Evolutionary conservation across 352 stramenopile genomes (phyloP).

Genomic region (Halophytophthora polymorphica): DNA sequence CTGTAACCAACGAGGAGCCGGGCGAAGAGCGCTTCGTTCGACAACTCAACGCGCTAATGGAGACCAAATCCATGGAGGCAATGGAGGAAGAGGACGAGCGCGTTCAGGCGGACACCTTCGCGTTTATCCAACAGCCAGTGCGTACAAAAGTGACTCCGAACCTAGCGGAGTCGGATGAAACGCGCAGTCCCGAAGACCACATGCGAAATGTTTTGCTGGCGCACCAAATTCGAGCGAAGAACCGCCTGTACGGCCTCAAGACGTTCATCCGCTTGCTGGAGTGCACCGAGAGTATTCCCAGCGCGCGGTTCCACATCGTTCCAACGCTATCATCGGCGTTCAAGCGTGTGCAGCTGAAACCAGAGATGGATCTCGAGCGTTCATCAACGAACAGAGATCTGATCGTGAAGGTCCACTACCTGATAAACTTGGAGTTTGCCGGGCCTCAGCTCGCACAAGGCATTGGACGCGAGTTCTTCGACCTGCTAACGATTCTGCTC

Average conservation of each 20-base stretch:
- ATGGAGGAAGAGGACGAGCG: slow-evolving; percentile 86
- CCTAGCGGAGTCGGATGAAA: neutral
- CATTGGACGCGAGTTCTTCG: slow-evolving; percentile 69
- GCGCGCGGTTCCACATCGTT: slow-evolving; percentile 67
- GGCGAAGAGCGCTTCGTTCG: slow-evolving; percentile 37
- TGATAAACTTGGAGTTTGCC: slow-evolving; percentile 68
- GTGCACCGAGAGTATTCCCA: slow-evolving; percentile 52
- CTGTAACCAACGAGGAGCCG: slow-evolving; percentile 9
- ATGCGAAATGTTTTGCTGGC: slow-evolving; percentile 46
- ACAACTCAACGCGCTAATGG: slow-evolving; percentile 69
- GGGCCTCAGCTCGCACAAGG: slow-evolving; percentile 33
- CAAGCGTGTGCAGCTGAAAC: slow-evolving; percentile 34
- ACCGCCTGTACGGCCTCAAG: slow-evolving; percentile 58
- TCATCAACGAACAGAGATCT: slow-evolving; percentile 9
- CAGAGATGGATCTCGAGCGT: slow-evolving; percentile 1
- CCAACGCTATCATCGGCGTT: slow-evolving; percentile 73
- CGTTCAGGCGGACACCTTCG: slow-evolving; percentile 79
- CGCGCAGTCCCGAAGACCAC: slow-evolving; percentile 34
- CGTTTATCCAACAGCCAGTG: slow-evolving; percentile 67
- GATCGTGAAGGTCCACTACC: slow-evolving; percentile 73
- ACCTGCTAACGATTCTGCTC: slow-evolving; percentile 55
- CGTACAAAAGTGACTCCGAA: slow-evolving; percentile 10
- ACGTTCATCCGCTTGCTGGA: slow-evolving; percentile 63
- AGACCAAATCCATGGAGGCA: slow-evolving; percentile 65
- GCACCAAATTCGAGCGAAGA: slow-evolving; percentile 45